Evolutionary conservation across 1,284 basidiomycete species (phyloP).

Genomic region (Cutaneotrichosporon cutaneum): DNA sequence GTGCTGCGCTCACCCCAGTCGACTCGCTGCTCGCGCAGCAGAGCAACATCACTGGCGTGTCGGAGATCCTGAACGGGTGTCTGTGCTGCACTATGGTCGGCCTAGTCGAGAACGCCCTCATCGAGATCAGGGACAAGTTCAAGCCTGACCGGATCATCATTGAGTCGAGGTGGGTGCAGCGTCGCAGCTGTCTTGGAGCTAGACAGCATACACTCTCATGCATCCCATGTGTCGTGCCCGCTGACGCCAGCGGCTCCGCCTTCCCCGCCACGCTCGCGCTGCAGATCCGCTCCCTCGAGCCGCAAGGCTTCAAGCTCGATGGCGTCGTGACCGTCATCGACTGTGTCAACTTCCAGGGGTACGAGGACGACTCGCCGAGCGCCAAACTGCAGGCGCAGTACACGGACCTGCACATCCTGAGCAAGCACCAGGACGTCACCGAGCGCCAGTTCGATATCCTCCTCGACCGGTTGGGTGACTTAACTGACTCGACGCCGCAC

Average conservation of each 20-base stretch:
- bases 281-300: constrained; percentile 81
- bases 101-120: constrained; percentile 80
- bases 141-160: constrained; percentile 84
- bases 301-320: constrained; percentile 74
- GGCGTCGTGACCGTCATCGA: constrained; percentile 86
- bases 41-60: constrained; percentile 76
- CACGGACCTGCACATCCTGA: constrained; percentile 83
- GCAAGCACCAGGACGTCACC: constrained; percentile 78
- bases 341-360: constrained; percentile 79
- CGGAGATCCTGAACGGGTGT: constrained; percentile 88
- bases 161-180: constrained; percentile 72
- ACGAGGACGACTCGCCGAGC: constrained; percentile 83
- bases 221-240: no score
- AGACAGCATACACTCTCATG: no score
- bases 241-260: constrained; percentile 63
- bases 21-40: constrained; percentile 83
- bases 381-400: constrained; percentile 92
- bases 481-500: constrained; percentile 84
- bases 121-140: constrained; percentile 83
- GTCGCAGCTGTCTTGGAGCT: no score
- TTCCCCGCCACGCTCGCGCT: constrained; percentile 79
- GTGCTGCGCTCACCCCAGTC: constrained; percentile 57
- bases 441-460: constrained; percentile 75
- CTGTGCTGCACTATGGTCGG: constrained; percentile 91
- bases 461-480: constrained; percentile 78